Percentiles rank a stretch among this genome's conserved stretches.
phyloP scores from a whole-genome alignment of 768 basidiomycete species.

The Termitomyces sp. region DNA sequence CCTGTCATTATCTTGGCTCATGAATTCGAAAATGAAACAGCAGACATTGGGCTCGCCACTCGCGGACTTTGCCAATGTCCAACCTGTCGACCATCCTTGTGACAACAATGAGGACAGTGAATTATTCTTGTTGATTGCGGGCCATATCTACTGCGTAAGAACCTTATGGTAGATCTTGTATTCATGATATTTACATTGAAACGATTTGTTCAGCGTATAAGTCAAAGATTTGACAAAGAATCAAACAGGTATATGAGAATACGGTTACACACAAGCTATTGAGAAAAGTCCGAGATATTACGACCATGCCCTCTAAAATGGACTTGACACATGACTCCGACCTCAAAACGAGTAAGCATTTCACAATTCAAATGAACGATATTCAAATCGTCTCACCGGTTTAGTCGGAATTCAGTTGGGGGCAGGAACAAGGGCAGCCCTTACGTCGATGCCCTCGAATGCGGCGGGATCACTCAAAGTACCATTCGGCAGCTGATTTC shows the following conservation, averaged over 20 bases:
- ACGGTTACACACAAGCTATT: neutral
- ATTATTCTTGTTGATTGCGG: too few relatives aligned
- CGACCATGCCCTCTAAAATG: too few relatives aligned
- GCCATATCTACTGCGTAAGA: too few relatives aligned
- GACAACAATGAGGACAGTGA: too few relatives aligned
- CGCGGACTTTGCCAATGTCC: too few relatives aligned
- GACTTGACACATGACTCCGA: too few relatives aligned
- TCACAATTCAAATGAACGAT: neutral
- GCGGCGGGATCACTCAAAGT: constrained; percentile 29
- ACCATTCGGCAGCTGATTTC: constrained; percentile 21
- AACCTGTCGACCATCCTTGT: too few relatives aligned
- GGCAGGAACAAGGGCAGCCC: constrained; percentile 23
- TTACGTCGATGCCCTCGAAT: constrained; percentile 23
- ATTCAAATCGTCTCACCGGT: neutral
- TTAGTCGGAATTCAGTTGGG: neutral
- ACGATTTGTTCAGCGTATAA: too few relatives aligned
- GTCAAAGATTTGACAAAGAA: too few relatives aligned
- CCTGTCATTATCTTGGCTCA: neutral
- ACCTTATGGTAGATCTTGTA: neutral
- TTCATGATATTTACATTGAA: neutral
- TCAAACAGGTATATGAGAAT: neutral
- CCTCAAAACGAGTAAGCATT: neutral
- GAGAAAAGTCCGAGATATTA: neutral
- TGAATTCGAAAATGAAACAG: neutral
- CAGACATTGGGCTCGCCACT: neutral